Base-by-base conservation (phyloP, 2,329 filamentous ascomycete species). In the Colletotrichum paranaense region DNA sequence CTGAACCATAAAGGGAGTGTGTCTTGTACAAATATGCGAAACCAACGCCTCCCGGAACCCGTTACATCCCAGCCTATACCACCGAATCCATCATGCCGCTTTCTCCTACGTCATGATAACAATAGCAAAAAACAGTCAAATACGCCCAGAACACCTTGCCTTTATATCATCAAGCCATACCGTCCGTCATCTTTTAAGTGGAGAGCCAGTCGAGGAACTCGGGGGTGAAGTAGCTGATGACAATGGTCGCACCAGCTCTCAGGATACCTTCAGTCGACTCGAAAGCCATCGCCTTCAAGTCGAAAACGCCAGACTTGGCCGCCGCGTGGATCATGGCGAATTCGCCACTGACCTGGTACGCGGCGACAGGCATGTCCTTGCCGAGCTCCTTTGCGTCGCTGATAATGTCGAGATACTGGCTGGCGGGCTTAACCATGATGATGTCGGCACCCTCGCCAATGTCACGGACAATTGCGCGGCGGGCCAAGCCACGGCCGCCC, bases 391-490 rank as follows among this genome's bases (percentile, higher is more conserved):
- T 98, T 66, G 97, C 97, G 80, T 99, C 97, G 77, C 94, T 95
- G 82, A 99, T 98, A 79, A 99, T 98, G 84, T 99, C 97, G 58
- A 99, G 89, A 82, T 98, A 99, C 83, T 96, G 95, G 78, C 94
- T 94, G 11, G 97, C 97, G 2, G 97, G 97, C 88, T 99, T 99
- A 75, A 99, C 97, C 96, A 99, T 98, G 84, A 99, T 98, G 77
- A 98, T 95, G 80, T 99, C 97, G 24, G 97, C 97, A 30, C 97
- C 97, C 84, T 99, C 97, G 76, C 89, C 89, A 77, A 99, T 96
- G 81, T 99, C 97, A 77, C 97, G 91, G 53, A 91, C 86, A 76
- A 99, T 98, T 62, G 97, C 97, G 77, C 97, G 91, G 76, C 97
- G 92, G 19, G 97, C 97, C 57, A 99, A 91, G 42, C 97, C 97